These are phyloP conservation scores for Leccinum disarticulatum DNA, from an alignment of 768 basidiomycete species.

Conservation along the genomic window DNA sequence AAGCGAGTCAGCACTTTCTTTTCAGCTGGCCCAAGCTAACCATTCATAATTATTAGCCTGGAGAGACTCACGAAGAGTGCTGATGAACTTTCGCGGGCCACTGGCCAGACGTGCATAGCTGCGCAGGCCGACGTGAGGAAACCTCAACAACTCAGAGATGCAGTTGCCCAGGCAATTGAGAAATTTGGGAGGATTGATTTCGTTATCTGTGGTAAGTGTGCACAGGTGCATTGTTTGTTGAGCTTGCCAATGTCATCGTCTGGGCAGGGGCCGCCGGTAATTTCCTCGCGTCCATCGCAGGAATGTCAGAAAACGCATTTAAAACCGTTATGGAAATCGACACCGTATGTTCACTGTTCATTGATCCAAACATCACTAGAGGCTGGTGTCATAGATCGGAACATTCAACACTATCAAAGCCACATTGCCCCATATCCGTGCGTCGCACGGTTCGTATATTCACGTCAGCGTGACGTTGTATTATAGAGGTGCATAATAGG, in stretches of 20 bases:
- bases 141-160: constrained; percentile 66
- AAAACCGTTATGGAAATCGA: constrained; percentile 93
- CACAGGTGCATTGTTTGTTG: neutral
- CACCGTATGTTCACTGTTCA: constrained; percentile 49
- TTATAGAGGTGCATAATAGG: constrained; percentile 55
- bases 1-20: constrained; percentile 52
- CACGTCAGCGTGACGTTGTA: constrained; percentile 90
- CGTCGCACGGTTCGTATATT: constrained; percentile 77
- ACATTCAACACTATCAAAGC: constrained; percentile 96
- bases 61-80: constrained; percentile 72
- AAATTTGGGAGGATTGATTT: constrained; percentile 89
- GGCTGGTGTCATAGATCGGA: constrained; percentile 58
- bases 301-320: constrained; percentile 47
- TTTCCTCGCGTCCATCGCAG: constrained; percentile 85
- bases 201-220: constrained; percentile 80
- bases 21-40: constrained; percentile 3
- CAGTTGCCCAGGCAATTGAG: constrained; percentile 72
- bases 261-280: constrained; percentile 88
- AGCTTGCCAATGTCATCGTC: neutral
- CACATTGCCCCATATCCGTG: constrained; percentile 71
- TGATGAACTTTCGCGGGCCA: constrained; percentile 63
- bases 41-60: constrained; percentile 42
- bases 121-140: constrained; percentile 82
- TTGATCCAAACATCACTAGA: neutral
- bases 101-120: constrained; percentile 71